Evolutionary conservation across 805 yeast genomes (phyloP), one percentile per base, ranked within the genome.

Genomic region (Myxozyma neglecta): DNA sequence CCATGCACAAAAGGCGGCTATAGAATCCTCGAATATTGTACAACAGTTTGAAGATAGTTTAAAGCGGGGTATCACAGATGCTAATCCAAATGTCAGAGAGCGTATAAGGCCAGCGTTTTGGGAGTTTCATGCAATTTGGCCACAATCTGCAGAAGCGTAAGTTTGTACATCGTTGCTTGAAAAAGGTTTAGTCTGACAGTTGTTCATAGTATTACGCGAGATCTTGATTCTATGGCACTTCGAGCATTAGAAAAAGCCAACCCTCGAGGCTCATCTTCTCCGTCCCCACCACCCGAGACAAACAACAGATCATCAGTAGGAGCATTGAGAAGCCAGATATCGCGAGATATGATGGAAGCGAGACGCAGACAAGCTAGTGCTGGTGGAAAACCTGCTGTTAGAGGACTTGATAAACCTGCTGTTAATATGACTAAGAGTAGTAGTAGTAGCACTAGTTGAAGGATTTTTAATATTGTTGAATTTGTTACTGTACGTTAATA

Each of bases 1-100:
- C 69, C 75, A 78, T 36, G 70, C 75, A 7, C 70, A 74, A 37
- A 65, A 73, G 39, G 63, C 76, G 62, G 70, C 74, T 57, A 49
- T 74, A 51, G 75, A 73, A 53, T 53, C 59, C 53, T 52, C 76
- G 0, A 68, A 76, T 49, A 76, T 76, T 11, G 58, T 78, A 9
- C 88, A 80, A 16, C 68, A 73, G 3, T 72, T 86, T 0, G 85
- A 78, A 39, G 82, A 79, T 51, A 76, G 85, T 64, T 70, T 90
- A 0, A 63, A 75, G 2, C 85, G 83, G 67, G 86, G 93, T 20
- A 76, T 94, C 0, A 71, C 83, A 0, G 98, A 92, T 72, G 89
- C 97, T 0, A 87, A 88, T 61, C 90, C 92, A 0, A 76, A 82
- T 0, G 97, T 89, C 0, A 80, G 97, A 66, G 96, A 85, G 68